Evolutionary conservation across 768 basidiomycete species (phyloP).

Genomic region (Trametes gibbosa): DNA sequence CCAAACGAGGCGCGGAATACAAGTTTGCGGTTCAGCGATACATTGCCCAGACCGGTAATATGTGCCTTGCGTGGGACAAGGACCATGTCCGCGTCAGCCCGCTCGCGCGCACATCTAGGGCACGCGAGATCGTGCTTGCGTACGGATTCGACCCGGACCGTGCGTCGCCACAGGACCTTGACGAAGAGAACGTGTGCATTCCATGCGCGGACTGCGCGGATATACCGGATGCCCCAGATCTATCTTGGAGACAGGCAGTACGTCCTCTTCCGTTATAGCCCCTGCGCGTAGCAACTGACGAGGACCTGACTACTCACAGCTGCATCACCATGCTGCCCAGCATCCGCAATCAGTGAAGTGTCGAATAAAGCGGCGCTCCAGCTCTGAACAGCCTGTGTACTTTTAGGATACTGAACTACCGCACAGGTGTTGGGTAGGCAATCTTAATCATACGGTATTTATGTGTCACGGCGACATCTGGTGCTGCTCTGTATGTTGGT

Average conservation of each 20-base stretch:
- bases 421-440: too few relatives aligned
- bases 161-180: background rate
- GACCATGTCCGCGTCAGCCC: background rate
- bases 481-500: too few relatives aligned
- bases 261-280: background rate
- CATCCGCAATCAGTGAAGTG: too few relatives aligned
- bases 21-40: background rate
- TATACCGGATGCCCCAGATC: background rate
- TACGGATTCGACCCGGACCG: constrained; percentile 4
- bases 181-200: background rate
- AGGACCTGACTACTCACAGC: background rate
- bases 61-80: background rate
- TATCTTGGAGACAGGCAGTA: constrained; percentile 3
- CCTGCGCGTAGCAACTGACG: background rate
- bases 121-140: background rate
- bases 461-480: too few relatives aligned
- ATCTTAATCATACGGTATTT: too few relatives aligned
- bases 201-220: background rate
- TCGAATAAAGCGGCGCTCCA: too few relatives aligned
- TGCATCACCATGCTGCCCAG: background rate
- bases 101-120: background rate
- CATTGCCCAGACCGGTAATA: background rate
- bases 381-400: too few relatives aligned
- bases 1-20: background rate
- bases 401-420: too few relatives aligned